A percentile compares a stretch with the other conserved stretches of the same genome.
Evolutionary conservation across 2,329 filamentous ascomycete genomes (phyloP).

Genomic region (Aspergillus viridinutans): DNA sequence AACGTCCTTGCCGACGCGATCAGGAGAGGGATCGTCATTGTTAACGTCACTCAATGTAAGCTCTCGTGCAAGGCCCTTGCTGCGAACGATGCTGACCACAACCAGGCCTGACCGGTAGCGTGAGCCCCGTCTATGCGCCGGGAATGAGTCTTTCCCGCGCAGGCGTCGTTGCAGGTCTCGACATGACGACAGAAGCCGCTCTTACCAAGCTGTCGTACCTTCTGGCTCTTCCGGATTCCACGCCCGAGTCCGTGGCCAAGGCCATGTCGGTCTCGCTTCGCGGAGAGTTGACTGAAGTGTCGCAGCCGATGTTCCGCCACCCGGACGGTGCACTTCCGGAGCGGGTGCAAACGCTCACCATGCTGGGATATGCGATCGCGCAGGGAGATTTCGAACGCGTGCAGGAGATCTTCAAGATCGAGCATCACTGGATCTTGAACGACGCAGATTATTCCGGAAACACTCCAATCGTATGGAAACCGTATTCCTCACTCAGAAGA

Average conservation of each 20-base stretch:
- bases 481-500: background rate
- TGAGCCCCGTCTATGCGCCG: conserved; percentile 72
- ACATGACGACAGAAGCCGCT: conserved; percentile 85
- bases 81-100: conserved; percentile 26
- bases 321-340: conserved; percentile 57
- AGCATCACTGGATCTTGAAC: conserved; percentile 65
- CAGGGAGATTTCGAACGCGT: conserved; percentile 65
- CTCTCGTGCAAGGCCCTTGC: conserved; percentile 33
- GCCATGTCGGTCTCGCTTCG: conserved; percentile 72
- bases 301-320: conserved; percentile 70
- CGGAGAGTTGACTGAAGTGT: conserved; percentile 78
- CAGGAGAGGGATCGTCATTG: conserved; percentile 74
- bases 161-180: conserved; percentile 83
- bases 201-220: conserved; percentile 88
- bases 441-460: conserved; percentile 78
- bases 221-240: conserved; percentile 63
- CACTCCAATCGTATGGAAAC: conserved; percentile 49
- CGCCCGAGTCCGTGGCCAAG: conserved; percentile 60
- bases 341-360: conserved; percentile 64
- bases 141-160: conserved; percentile 74
- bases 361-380: conserved; percentile 74
- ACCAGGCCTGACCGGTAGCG: conserved; percentile 59
- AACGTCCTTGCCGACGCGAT: conserved; percentile 74
- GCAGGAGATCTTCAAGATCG: conserved; percentile 62
- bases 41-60: conserved; percentile 88